Evolutionary conservation across 371 early-diverging fungal genomes (phyloP), one percentile per base, ranked within the genome.

Genomic region (Lichtheimia ramosa): DNA sequence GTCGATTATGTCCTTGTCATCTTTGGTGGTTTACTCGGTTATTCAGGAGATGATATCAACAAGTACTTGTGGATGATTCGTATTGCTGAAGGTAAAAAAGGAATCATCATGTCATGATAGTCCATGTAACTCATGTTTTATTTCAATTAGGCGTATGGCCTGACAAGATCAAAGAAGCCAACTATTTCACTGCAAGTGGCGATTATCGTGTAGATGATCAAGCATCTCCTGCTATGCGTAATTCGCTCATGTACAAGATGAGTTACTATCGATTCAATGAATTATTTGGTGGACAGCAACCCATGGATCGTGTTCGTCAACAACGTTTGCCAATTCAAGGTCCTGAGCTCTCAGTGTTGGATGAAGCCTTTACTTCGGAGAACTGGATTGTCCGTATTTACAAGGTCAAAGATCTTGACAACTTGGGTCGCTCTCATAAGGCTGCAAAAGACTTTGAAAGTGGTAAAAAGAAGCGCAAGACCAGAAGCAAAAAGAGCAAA

Each of bases 51-150:
- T 75, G 99, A 99, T 75, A 96, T 99, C 83, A 99, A 99, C 87
- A 99, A 99, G 79, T 99, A 97, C 77, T 65, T 99, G 73, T 99
- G 99, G 99, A 99, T 99, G 98, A 90, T 98, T 51, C 90, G 98
- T 59, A 99, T 99, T 66, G 96, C 95, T 1, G 94, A 97, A 77
- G 97, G 78, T 54, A 54, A 58, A 24, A 5, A 25, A 5, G 24
- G 13, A 16, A 39, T 27, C 10, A 16, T 14, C 8, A 40, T 34
- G 23, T 23, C 16, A 13, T 13, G n/a, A 16, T n/a, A n/a, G 5
- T 25, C 25, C 25, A 25, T 25, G 25, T 51, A 12, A 27, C 25
- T 41, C 25, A 16, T 40, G 3, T 20, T 23, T 13, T 25, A n/a
- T 46, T 20, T 54, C 39, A 28, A 20, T n/a, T 64, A 61, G 66